Percentiles rank a stretch among this genome's conserved stretches.
Evolutionary conservation across 345 rosid species (phyloP).

Genomic region (Citrus glauca): DNA sequence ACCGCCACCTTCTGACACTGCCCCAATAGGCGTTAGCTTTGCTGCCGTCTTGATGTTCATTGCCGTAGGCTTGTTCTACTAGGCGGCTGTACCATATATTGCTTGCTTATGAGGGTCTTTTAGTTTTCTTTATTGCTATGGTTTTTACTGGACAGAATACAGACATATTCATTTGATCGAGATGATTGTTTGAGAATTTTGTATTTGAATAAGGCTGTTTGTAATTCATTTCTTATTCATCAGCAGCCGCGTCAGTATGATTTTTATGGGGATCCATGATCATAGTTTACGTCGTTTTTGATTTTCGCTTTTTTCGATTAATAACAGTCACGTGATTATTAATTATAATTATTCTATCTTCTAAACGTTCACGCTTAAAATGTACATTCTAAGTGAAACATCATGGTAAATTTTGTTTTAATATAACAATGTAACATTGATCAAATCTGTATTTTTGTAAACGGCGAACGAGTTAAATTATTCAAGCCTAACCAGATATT

Average conservation of each 20-base stretch:
- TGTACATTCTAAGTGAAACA: no score
- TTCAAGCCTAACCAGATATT: neutral
- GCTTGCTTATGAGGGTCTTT: neutral
- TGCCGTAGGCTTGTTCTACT: slow-evolving; percentile 6
- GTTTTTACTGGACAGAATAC: neutral
- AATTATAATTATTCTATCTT: neutral
- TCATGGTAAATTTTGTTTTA: no score
- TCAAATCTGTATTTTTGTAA: no score
- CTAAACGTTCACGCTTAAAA: no score
- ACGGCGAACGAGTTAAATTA: neutral
- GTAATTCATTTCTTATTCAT: neutral
- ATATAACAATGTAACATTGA: no score
- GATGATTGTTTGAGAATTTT: neutral
- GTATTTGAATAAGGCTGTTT: neutral
- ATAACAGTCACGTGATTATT: neutral
- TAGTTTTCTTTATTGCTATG: neutral
- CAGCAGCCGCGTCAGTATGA: neutral
- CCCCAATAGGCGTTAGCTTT: slow-evolving; percentile 16
- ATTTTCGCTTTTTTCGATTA: neutral
- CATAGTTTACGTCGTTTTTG: neutral
- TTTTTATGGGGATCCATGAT: neutral
- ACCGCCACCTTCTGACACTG: slow-evolving; percentile 2
- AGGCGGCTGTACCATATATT: neutral
- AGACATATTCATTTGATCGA: neutral
- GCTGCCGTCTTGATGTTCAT: neutral